Base-by-base conservation (phyloP, 2,329 filamentous ascomycete species). In the Mariannaea sp. region DNA sequence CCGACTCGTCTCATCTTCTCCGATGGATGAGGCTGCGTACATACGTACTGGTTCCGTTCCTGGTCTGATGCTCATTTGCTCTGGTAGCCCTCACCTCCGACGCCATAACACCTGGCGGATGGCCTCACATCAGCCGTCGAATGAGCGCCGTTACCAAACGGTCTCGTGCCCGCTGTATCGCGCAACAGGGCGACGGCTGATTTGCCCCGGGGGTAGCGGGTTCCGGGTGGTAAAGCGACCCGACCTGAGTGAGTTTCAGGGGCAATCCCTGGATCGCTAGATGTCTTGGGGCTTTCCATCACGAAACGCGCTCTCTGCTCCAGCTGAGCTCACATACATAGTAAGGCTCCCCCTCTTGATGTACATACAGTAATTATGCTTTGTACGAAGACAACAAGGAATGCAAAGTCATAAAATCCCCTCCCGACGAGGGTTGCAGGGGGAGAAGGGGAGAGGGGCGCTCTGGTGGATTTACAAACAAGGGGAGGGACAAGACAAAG, bases 161-260 rank as follows among this genome's bases (percentile, higher is more conserved):
- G 59, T 56, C 58, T 56, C 59, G 61, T 63, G 62, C 56, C 52
- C 57, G 49, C 36, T 35, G 44, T 58, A 39, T n/a, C n/a, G 36
- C 36, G 36, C 38, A 57, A 55, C 33, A 52, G 49, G 46, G 45
- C 40, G 49, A 49, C 45, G 44, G 47, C 53, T 59, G 56, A 57
- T 39, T 39, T 24, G 13, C 30, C 40, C 47, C 48, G 51, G 32
- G 36, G 40, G 43, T 32, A 55, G 56, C 58, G 60, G 54, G 53
- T 53, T 53, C 51, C 55, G 50, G 55, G 43, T n/a, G 45, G 50
- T 57, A 64, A 60, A 49, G 54, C 55, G 62, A 65, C n/a, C n/a
- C n/a, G n/a, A n/a, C n/a, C n/a, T n/a, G n/a, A 61, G 58, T 30
- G 35, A 51, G 64, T 65, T 58, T 66, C 64, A 66, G 64, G 64